phyloP scores from a whole-genome alignment of 306 rosid species.

The Luffa aegyptiaca region DNA sequence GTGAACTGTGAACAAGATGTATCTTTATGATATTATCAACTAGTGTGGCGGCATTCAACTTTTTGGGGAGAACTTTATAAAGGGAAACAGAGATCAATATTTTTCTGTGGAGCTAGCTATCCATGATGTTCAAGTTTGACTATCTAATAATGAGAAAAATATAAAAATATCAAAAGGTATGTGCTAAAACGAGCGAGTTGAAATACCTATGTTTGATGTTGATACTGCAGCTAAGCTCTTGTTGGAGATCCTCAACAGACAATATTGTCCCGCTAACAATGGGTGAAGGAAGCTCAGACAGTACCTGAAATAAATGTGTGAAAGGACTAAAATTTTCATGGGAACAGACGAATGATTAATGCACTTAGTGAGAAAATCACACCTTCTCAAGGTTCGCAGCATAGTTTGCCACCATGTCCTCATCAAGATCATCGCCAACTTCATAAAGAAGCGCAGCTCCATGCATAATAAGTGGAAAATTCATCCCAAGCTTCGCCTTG shows the following conservation, averaged over 20 bases:
- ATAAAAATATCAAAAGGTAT: not conserved
- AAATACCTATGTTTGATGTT: conserved; percentile 83
- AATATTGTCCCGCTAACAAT: conserved; percentile 68
- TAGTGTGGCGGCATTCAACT: not conserved
- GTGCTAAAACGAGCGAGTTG: not conserved
- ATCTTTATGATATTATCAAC: not conserved
- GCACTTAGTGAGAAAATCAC: conserved; percentile 9
- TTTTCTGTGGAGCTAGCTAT: not conserved
- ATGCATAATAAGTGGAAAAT: conserved; percentile 71
- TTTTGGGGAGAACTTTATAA: not conserved
- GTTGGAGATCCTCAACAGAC: conserved; percentile 75
- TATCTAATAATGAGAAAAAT: not conserved
- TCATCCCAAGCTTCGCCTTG: conserved; percentile 87
- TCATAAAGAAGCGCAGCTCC: conserved; percentile 73
- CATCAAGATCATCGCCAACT: conserved; percentile 90
- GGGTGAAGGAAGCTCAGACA: conserved; percentile 79
- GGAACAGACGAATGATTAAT: not conserved
- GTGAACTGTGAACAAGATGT: not conserved
- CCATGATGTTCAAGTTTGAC: not conserved
- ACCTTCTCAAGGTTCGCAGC: conserved; percentile 91
- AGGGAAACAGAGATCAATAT: not conserved
- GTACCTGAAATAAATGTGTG: conserved; percentile 35
- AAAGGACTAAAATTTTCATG: not conserved
- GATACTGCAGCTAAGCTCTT: conserved; percentile 75
- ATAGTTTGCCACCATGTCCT: conserved; percentile 59